Evolutionary conservation across 495 filamentous ascomycete species (phyloP).

Genomic region (Penicillium ochrochloron): DNA sequence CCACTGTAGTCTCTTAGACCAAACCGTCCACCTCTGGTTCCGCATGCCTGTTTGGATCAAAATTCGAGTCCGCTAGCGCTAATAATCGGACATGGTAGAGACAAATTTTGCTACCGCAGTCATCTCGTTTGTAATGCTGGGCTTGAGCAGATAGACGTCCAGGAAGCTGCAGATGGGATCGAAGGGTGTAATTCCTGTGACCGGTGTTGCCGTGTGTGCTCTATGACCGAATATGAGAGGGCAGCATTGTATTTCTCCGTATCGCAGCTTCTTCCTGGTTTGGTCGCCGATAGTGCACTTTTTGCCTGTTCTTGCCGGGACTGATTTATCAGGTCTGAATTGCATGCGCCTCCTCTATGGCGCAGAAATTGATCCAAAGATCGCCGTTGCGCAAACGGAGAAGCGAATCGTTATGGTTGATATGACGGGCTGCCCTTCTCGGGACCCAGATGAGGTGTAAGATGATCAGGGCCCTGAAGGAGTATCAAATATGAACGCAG

Average conservation of each 20-base stretch:
- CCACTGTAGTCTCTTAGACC: no score
- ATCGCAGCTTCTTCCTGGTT: constrained; percentile 53
- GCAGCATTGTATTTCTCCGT: constrained; percentile 78
- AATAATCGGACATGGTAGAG: no score
- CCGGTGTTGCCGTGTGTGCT: constrained; percentile 77
- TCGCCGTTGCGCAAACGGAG: constrained; percentile 71
- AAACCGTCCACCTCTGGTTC: no score
- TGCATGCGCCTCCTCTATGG: constrained; percentile 79
- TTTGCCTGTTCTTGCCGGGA: constrained; percentile 45
- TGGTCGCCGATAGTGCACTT: constrained; percentile 14
- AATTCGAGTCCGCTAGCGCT: no score
- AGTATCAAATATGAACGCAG: no score
- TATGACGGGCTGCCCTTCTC: constrained; percentile 61
- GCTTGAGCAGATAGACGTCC: background rate
- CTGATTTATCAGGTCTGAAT: constrained; percentile 24
- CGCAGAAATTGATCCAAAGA: constrained; percentile 86
- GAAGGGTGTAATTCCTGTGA: constrained; percentile 34
- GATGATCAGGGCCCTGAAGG: constrained; percentile 66
- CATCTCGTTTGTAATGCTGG: background rate
- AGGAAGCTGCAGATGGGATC: background rate
- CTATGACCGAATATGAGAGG: constrained; percentile 51
- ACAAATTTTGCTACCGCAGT: background rate
- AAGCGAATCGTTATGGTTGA: constrained; percentile 34
- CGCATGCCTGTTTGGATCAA: no score
- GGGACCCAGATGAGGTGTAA: constrained; percentile 65